Evolutionary conservation across 768 basidiomycete genomes (phyloP).

Genomic region (Imleria badia): DNA sequence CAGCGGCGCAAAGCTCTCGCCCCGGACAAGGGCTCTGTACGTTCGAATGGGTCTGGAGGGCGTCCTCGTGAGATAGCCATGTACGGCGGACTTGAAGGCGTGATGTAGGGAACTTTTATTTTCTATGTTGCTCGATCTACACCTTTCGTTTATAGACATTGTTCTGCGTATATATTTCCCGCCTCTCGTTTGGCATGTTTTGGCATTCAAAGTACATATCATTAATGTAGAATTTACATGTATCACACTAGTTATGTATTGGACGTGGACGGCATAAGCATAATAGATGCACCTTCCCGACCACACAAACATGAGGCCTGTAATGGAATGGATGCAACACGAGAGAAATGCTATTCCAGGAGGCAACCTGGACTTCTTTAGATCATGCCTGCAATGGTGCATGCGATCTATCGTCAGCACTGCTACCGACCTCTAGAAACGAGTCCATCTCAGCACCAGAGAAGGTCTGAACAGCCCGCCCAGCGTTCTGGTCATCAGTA

Average conservation of each 20-base stretch:
- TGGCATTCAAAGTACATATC: constrained; percentile 18
- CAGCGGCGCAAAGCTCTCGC: constrained; percentile 32
- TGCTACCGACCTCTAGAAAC: background rate
- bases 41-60: constrained; percentile 25
- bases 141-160: constrained; percentile 14
- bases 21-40: constrained; percentile 31
- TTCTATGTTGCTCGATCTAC: constrained; percentile 18
- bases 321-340: background rate
- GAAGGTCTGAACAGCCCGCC: constrained; percentile 2
- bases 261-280: constrained; percentile 8
- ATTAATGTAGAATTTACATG: constrained; percentile 32
- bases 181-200: constrained; percentile 14
- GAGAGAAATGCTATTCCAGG: background rate
- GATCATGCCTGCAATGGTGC: background rate
- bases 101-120: constrained; percentile 16
- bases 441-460: background rate
- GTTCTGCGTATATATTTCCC: constrained; percentile 12
- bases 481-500: background rate
- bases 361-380: background rate
- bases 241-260: constrained; percentile 20
- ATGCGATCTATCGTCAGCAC: constrained; percentile 1
- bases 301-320: background rate
- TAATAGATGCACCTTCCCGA: constrained; percentile 4
- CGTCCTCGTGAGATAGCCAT: constrained; percentile 26
- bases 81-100: constrained; percentile 32